Percentiles rank a stretch among this genome's conserved stretches.
These are phyloP conservation scores for Phytophthora pluvialis DNA, from an alignment of 352 stramenopile genomes.

Conservation along the genomic window DNA sequence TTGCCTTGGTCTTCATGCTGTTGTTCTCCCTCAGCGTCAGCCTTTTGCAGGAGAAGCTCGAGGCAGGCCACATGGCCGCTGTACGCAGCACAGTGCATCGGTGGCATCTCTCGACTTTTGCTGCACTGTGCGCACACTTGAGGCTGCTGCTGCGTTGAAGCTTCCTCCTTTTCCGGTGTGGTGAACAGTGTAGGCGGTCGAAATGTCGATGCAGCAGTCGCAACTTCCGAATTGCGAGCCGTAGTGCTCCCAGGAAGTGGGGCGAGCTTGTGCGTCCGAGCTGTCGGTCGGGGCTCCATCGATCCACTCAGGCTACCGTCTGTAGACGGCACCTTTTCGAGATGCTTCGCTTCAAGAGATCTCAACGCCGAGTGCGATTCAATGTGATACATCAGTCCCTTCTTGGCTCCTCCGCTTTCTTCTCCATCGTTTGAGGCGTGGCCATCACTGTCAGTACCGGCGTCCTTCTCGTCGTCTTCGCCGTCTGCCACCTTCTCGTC, in stretches of 20 bases:
- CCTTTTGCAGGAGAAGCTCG: constrained; percentile 33
- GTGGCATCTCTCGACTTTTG: constrained; percentile 58
- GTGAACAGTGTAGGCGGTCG: constrained; percentile 8
- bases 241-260: constrained; percentile 32
- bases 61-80: constrained; percentile 54
- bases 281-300: constrained; percentile 7
- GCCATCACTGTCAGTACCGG: constrained; percentile 36
- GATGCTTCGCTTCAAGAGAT: constrained; percentile 54
- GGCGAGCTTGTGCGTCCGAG: constrained; percentile 35
- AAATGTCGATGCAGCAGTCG: constrained; percentile 4
- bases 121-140: constrained; percentile 48
- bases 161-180: constrained; percentile 24
- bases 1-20: constrained; percentile 4
- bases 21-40: not conserved
- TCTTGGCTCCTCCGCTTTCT: constrained; percentile 2
- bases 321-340: constrained; percentile 23
- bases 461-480: constrained; percentile 53
- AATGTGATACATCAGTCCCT: constrained; percentile 58
- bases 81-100: constrained; percentile 64
- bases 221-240: constrained; percentile 9
- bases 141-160: not conserved
- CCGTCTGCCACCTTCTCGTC: constrained; percentile 64
- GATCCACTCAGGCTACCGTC: not conserved
- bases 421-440: constrained; percentile 6
- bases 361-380: constrained; percentile 70